Evolutionary conservation across 1,139 yeast species (phyloP), one percentile per base, ranked within the genome.

Genomic region (Yamadazyma atlantica): DNA sequence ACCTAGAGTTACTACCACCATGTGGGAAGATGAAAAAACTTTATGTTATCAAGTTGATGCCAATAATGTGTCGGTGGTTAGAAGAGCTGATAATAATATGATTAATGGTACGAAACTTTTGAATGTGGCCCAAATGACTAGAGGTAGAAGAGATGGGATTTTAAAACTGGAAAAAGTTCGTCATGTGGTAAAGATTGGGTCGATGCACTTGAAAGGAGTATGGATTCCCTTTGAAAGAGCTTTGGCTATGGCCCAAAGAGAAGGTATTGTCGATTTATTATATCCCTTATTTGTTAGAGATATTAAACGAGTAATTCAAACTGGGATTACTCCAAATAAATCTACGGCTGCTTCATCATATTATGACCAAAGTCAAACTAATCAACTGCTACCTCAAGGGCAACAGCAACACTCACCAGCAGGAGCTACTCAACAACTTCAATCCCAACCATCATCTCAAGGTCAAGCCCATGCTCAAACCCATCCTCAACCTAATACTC

Each of bases 181-280:
- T 35, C 94, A 88, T 58, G 97, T 92, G 35, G 96, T 90, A 40
- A 90, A 90, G 63, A 87, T 90, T 49, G 98, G 98, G 9, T 86
- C 96, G 14, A 90, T 90, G 97, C 96, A 90, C 60, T 72, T 90
- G 54, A 90, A 90, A 64, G 98, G 98, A 37, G 97, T 90, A 34
- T 90, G 97, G 97, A 89, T 90, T 48, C 97, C 97, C 1, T 89
- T 89, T 60, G 97, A 90, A 50, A 73, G 97, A 38, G 97, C 97
- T 1, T 69, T 86, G 36, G 85, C 87, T 19, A 85, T 90, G 80
- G 96, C 97, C 24, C 89, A 86, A 63, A 73, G 86, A 50, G 97
- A 90, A 62, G 84, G 87, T 33, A 88, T 90, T 43, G 88, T 85
- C 29, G 96, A 89, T 56, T 60, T 83, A 48, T 73, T 90, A 48